Evolutionary conservation across 176 grass and related monocot species (phyloP).

Genomic region (Rhynchospora tenuis): DNA sequence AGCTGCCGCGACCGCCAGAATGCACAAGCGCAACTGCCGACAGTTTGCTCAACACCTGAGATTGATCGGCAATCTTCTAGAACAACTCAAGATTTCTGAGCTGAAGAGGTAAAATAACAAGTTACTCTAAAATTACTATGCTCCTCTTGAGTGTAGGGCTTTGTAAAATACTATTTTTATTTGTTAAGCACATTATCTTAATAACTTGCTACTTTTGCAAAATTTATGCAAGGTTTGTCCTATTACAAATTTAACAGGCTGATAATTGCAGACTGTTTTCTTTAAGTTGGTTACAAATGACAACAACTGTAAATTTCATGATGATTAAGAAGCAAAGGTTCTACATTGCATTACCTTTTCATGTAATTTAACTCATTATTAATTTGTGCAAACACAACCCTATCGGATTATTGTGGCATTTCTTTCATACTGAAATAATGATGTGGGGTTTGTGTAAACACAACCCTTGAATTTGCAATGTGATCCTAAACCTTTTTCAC

Average conservation of each 20-base stretch:
- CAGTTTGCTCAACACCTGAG: conserved; percentile 69
- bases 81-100: conserved; percentile 70
- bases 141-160: not conserved
- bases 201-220: not conserved
- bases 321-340: not conserved
- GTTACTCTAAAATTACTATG: not conserved
- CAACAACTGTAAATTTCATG: not conserved
- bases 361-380: too few species aligned
- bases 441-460: too few species aligned
- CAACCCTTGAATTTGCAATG: too few species aligned
- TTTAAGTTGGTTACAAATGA: not conserved
- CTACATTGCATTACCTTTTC: not conserved
- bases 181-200: not conserved
- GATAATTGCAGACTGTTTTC: not conserved
- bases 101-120: conserved; percentile 36
- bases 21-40: conserved; percentile 84
- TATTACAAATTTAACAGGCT: not conserved
- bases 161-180: not conserved
- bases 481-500: not conserved
- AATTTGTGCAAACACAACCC: not conserved
- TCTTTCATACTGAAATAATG: too few species aligned
- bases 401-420: not conserved
- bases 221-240: not conserved
- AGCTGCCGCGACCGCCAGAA: conserved; percentile 61
- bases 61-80: conserved; percentile 69